Evolutionary conservation across 2,329 filamentous ascomycete species (phyloP), one percentile per base, ranked within the genome.

Genomic region (Penicillium rolfsii): DNA sequence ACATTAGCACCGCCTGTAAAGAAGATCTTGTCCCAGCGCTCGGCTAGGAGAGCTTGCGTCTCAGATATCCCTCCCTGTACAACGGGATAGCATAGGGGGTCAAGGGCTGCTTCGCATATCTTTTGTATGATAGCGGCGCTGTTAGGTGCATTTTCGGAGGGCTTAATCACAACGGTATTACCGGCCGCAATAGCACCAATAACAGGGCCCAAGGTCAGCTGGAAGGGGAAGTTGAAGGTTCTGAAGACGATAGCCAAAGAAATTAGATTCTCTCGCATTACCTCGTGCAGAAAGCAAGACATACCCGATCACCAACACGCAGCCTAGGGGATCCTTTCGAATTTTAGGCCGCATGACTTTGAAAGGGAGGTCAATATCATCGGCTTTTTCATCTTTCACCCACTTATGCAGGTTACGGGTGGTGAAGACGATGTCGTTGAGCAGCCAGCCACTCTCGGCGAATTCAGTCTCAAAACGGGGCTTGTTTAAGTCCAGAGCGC

Each of bases 1-100:
- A 97, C 92, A 30, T 75, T 80, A 55, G 85, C 84, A 70, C 87
- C 89, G 57, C 95, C 95, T 0, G 95, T 99, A 81, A 97, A 99
- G 82, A 95, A 93, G 72, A 99, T 96, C 85, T 97, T 98, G 80
- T 96, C 93, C 89, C 93, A 99, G 76, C 94, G 94, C 80, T 93
- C 86, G 60, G 94, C 87, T 36, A 99, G 84, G 48, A 98, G 80
- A 12, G 87, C 88, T 49, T 90, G 91, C 3, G 90, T 93, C 82
- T 97, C 92, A 4, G 89, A 83, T 19, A 97, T 79, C 30, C 82
- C 88, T 62, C 95, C 95, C 74, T 97, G 95, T 67, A 97, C 82
- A 61, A 92, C 85, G 38, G 82, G 80, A 78, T 92, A 97, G 69
- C 88, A 89, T 14, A 86, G 85, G 1, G 87, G 85, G 74, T 98